phyloP scores from a whole-genome alignment of 2,329 filamentous ascomycete species.

The Cytospora piceae region DNA sequence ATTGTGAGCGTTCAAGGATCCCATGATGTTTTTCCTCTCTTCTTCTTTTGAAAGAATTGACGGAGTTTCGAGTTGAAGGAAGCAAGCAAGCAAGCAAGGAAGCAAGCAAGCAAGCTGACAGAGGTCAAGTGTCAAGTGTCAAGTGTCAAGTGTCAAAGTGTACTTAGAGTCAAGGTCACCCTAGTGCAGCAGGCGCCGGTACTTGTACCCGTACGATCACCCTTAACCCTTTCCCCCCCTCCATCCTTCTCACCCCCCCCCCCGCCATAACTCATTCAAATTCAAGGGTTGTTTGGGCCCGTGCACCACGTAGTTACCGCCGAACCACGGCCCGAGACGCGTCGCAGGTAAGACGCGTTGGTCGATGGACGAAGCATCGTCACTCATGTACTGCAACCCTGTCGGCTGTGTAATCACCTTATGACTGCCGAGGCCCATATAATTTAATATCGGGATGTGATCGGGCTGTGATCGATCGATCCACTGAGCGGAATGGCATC shows the following conservation, averaged over 20 bases:
- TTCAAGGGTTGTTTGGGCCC: not conserved
- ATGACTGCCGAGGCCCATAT: not conserved
- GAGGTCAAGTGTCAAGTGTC: too few species aligned
- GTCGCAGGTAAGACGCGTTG: slow-evolving; percentile 17
- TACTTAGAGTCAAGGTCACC: too few species aligned
- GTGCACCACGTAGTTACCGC: not conserved
- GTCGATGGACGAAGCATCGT: not conserved
- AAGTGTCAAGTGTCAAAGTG: too few species aligned
- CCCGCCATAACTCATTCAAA: not conserved
- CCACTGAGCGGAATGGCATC: slow-evolving; percentile 19
- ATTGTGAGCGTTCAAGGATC: too few species aligned
- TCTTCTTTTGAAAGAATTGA: too few species aligned
- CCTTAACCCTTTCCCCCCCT: too few species aligned
- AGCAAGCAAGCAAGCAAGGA: too few species aligned
- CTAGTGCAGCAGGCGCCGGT: too few species aligned
- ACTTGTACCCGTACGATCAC: too few species aligned
- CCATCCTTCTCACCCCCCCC: not conserved
- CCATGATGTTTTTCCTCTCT: too few species aligned
- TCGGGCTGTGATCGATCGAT: not conserved
- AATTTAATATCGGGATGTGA: not conserved
- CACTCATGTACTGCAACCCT: not conserved
- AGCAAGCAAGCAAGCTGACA: too few species aligned
- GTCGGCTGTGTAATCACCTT: not conserved
- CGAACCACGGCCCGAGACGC: slow-evolving; percentile 21
- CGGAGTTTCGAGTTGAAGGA: too few species aligned